Evolutionary conservation across 1,284 basidiomycete species (phyloP).

Genomic region (Boletus semigastroideus): DNA sequence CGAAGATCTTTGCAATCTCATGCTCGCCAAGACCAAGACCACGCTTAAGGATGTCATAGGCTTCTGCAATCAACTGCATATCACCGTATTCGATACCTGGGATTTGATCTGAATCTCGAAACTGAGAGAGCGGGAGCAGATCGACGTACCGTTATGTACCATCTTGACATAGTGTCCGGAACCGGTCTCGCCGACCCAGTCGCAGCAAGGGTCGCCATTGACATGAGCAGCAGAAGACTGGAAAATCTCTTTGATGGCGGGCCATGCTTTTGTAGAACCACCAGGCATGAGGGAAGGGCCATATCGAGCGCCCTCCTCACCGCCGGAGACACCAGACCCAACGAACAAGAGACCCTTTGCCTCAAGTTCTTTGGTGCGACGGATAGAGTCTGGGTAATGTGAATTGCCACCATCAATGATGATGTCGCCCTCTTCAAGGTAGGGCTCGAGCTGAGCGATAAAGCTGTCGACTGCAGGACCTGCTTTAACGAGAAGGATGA

Average conservation of each 20-base stretch:
- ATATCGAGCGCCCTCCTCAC: constrained; percentile 97
- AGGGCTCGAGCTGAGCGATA: constrained; percentile 68
- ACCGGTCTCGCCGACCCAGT: constrained; percentile 98
- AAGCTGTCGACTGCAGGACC: constrained; percentile 78
- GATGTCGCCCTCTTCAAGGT: constrained; percentile 83
- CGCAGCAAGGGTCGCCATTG: constrained; percentile 96
- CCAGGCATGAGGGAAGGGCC: constrained; percentile 99
- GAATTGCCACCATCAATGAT: constrained; percentile 99
- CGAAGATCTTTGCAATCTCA: constrained; percentile 90
- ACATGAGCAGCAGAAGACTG: constrained; percentile 97
- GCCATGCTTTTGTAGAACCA: constrained; percentile 94
- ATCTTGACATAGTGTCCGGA: constrained; percentile 97
- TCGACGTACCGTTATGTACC: constrained; percentile 89
- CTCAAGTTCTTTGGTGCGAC: constrained; percentile 92
- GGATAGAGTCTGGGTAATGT: constrained; percentile 98
- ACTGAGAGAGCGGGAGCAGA: constrained; percentile 10
- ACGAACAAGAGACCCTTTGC: constrained; percentile 95
- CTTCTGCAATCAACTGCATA: constrained; percentile 99
- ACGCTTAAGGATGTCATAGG: constrained; percentile 97
- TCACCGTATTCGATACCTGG: constrained; percentile 98
- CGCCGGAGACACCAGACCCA: constrained; percentile 98
- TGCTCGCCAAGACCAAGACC: constrained; percentile 83
- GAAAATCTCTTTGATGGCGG: constrained; percentile 97
- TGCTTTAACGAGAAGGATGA: constrained; percentile 95
- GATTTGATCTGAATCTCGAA: constrained; percentile 7